phyloP scores from a whole-genome alignment of 2,329 filamentous ascomycete genomes.

The Thielaviopsis populi region DNA sequence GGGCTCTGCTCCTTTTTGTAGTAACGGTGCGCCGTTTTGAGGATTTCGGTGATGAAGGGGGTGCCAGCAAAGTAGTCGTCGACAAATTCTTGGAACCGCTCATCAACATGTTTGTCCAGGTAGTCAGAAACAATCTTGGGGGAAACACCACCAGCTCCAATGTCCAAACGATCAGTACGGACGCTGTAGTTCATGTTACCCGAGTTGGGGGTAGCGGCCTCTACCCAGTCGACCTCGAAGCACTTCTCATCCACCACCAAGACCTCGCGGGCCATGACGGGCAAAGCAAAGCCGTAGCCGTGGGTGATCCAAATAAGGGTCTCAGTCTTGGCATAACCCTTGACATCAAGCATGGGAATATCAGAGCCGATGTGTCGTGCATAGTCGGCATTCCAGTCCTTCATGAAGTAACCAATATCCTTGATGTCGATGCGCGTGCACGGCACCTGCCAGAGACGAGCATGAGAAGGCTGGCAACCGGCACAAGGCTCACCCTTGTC shows the following conservation, averaged over 20 bases:
- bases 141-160: constrained; percentile 77
- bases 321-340: constrained; percentile 58
- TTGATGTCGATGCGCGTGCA: constrained; percentile 98
- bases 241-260: constrained; percentile 84
- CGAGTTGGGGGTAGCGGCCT: constrained; percentile 33
- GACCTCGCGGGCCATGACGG: constrained; percentile 86
- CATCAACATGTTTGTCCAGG: constrained; percentile 86
- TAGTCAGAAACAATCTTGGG: constrained; percentile 73
- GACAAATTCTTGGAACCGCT: constrained; percentile 81
- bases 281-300: constrained; percentile 84
- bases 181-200: constrained; percentile 69
- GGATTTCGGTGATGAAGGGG: constrained; percentile 84
- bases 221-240: constrained; percentile 88
- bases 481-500: constrained; percentile 94
- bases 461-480: constrained; percentile 89
- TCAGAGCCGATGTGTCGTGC: constrained; percentile 76
- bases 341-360: constrained; percentile 89
- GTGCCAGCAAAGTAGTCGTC: constrained; percentile 95
- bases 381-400: constrained; percentile 96
- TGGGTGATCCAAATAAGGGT: constrained; percentile 82
- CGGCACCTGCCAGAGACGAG: constrained; percentile 89
- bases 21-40: constrained; percentile 90
- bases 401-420: constrained; percentile 97
- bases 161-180: constrained; percentile 75
- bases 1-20: constrained; percentile 77